A percentile compares a stretch with the other conserved stretches of the same genome.
Conservation (phyloP, 306 rosid genomes). For the Begonia loranthoides region DNA sequence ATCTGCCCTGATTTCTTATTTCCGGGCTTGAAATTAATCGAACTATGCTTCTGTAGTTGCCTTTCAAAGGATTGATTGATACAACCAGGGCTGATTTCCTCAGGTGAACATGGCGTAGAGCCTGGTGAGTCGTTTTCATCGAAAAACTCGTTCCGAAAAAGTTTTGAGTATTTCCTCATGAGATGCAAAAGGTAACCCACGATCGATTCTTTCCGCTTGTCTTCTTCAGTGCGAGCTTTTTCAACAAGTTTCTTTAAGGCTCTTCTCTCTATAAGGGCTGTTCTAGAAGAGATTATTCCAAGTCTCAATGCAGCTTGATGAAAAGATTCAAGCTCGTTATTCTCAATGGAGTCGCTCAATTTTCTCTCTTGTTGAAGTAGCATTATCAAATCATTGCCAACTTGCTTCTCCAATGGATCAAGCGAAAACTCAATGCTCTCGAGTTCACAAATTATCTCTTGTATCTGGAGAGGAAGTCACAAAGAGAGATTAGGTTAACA, state of each 20-base stretch:
- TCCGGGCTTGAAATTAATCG: conserved; percentile 51
- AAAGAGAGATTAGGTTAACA: not conserved
- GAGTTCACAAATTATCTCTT: conserved; percentile 62
- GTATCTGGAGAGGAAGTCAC: conserved; percentile 30
- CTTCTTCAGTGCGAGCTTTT: conserved; percentile 83
- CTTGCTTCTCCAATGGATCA: conserved; percentile 84
- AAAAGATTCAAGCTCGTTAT: conserved; percentile 83
- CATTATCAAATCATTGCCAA: conserved; percentile 65
- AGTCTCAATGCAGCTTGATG: conserved; percentile 85
- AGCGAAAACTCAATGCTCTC: conserved; percentile 42
- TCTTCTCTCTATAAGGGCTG: conserved; percentile 88
- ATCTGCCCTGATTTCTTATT: conserved; percentile 46
- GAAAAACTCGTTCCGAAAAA: conserved; percentile 78
- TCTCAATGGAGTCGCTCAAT: conserved; percentile 47
- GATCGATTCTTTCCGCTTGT: conserved; percentile 93
- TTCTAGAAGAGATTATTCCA: conserved; percentile 89
- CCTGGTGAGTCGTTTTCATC: conserved; percentile 96
- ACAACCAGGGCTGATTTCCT: conserved; percentile 36
- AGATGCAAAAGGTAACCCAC: conserved; percentile 88
- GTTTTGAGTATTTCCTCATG: conserved; percentile 89
- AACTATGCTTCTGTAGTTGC: conserved; percentile 57
- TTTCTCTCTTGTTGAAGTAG: conserved; percentile 88
- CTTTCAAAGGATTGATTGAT: conserved; percentile 66
- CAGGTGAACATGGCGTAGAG: conserved; percentile 96
- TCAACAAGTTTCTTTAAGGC: conserved; percentile 84